phyloP scores from a whole-genome alignment of 768 basidiomycete species.

The Coprinopsis cinerea region DNA sequence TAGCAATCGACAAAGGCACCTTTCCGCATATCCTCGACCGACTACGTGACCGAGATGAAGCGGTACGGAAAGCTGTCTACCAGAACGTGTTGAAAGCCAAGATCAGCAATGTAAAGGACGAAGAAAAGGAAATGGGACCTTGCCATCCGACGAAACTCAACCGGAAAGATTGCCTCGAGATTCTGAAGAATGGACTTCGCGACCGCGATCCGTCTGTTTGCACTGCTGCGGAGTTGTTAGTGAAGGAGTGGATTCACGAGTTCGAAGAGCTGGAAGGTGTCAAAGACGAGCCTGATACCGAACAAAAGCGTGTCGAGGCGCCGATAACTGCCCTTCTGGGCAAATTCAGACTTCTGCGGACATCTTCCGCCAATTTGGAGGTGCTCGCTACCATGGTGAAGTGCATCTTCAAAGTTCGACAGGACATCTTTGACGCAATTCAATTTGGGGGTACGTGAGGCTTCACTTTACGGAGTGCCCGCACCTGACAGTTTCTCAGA shows the following conservation, averaged over 20 bases:
- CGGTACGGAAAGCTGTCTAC: constrained; percentile 72
- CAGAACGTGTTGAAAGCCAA: constrained; percentile 47
- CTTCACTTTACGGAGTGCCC: background rate
- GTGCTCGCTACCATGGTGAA: constrained; percentile 69
- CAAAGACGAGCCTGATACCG: constrained; percentile 19
- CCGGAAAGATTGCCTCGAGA: constrained; percentile 67
- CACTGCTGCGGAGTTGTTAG: constrained; percentile 62
- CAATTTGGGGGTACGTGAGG: constrained; percentile 57
- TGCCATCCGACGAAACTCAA: constrained; percentile 62
- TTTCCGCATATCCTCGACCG: constrained; percentile 67
- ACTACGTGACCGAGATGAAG: constrained; percentile 72
- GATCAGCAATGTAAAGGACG: constrained; percentile 15
- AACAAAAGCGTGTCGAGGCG: constrained; percentile 20
- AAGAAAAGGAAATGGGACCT: constrained; percentile 29
- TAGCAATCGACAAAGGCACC: constrained; percentile 50
- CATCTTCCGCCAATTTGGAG: constrained; percentile 43
- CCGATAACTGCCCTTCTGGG: constrained; percentile 43
- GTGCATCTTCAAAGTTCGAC: constrained; percentile 61
- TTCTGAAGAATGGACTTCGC: constrained; percentile 77
- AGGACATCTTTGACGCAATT: constrained; percentile 61
- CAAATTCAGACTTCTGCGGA: constrained; percentile 34
- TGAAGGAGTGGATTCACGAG: constrained; percentile 72
- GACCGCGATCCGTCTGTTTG: constrained; percentile 78
- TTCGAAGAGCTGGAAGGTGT: constrained; percentile 29
- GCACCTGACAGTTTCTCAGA: background rate